These are phyloP conservation scores for Gyrodon lividus DNA, from an alignment of 768 basidiomycete genomes.

Conservation along the genomic window DNA sequence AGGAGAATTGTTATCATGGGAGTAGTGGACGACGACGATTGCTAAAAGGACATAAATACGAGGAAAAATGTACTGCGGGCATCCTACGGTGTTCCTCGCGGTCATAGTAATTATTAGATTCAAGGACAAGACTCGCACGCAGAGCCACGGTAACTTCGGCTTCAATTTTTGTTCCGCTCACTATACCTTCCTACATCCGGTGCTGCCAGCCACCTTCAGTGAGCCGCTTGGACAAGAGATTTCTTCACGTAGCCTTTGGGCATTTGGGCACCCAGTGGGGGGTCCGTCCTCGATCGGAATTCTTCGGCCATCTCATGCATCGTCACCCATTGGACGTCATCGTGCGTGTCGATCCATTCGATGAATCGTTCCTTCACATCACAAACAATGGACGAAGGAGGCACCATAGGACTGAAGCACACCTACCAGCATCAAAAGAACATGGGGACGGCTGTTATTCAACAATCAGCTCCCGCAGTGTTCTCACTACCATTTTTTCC, in stretches of 20 bases:
- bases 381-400: not conserved
- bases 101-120: not conserved
- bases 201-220: not conserved
- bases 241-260: slow-evolving; percentile 40
- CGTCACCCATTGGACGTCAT: slow-evolving; percentile 67
- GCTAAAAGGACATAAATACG: slow-evolving; percentile 1
- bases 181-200: slow-evolving; percentile 2
- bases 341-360: slow-evolving; percentile 70
- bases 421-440: slow-evolving; percentile 68
- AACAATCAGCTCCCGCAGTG: slow-evolving; percentile 4
- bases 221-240: not conserved
- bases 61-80: not conserved
- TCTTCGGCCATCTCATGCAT: slow-evolving; percentile 67
- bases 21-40: not conserved
- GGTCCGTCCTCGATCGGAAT: slow-evolving; percentile 52
- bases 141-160: not conserved
- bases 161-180: not conserved
- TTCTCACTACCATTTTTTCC: slow-evolving; percentile 16
- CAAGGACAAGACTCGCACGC: not conserved
- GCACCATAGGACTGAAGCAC: not conserved
- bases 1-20: slow-evolving; percentile 1
- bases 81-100: slow-evolving; percentile 4
- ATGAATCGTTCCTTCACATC: slow-evolving; percentile 60
- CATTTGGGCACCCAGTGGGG: slow-evolving; percentile 53
- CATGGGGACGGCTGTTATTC: slow-evolving; percentile 55